Base-by-base conservation (phyloP, 164 flowering plant genomes). In the Tetrastigma voinierianum region DNA sequence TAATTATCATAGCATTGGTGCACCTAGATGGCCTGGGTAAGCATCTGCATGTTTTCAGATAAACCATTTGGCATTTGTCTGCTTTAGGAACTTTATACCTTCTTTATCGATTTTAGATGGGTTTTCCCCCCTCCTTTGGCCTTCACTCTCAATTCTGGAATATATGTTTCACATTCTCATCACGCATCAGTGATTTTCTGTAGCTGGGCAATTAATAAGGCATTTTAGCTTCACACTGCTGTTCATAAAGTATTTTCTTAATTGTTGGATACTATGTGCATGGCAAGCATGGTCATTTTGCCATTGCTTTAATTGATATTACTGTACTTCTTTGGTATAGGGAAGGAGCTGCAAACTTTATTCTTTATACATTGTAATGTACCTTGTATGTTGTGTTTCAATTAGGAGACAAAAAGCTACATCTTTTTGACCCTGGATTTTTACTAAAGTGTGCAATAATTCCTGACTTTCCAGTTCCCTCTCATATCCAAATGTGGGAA, bases 401-500 rank as follows among this genome's bases (percentile, higher is more conserved):
- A 32, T 4, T 32, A 32, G 40, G 40, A 32, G 40, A 32, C 40
- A 32, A 32, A 32, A 32, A 32, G 40, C 40, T 32, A 32, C 40
- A 32, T 7, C 3, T 32, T 32, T 7, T 32, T 32, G 40, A 32
- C 40, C 4, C 40, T 32, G 40, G 40, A 32, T 32, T 32, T 32
- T 32, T 32, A 4, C 40, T 32, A 32, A 44, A 57, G 13, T 7
- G 20, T 32, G 66, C 44, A 40, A 23, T 21, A 43, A 48, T 75
- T 44, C 11, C 52, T 78, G 64, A 13, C 17, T 81, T 45, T 78
- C 54, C 85, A 93, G 98, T 93, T 93, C 78, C 98, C 98, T 45
- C 87, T 93, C 15, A 65, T 85, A 59, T 86, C 97, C 25, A 89
- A 74, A 74, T 84, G 96, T 67, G 96, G 93, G 72, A 89, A 78